phyloP scores from a whole-genome alignment of 345 rosid species.

The Melaleuca quinquenervia region DNA sequence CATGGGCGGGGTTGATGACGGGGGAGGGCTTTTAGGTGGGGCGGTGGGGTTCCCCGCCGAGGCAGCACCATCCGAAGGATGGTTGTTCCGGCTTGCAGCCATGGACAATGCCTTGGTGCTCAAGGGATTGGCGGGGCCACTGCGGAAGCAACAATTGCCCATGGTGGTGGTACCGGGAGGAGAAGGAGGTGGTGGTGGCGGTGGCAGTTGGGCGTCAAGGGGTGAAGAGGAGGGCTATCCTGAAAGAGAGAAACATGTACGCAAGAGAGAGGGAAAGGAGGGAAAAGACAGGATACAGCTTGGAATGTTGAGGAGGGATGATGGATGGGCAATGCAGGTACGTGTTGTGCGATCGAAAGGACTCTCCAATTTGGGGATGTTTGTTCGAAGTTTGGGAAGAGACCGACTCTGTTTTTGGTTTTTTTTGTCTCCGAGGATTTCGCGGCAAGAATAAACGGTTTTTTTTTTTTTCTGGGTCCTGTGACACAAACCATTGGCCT shows the following conservation, averaged over 20 bases:
- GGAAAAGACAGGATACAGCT: background rate
- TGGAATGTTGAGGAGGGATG: background rate
- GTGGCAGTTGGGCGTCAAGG: background rate
- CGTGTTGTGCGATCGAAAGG: background rate
- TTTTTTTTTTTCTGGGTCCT: background rate
- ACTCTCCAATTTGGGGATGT: background rate
- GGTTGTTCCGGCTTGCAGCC: background rate
- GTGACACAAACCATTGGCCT: background rate
- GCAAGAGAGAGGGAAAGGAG: background rate
- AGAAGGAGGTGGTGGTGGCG: background rate
- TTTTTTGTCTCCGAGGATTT: background rate
- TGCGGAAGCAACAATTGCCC: conserved; percentile 79
- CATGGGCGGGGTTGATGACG: background rate
- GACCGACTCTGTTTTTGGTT: background rate
- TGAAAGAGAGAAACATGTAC: background rate
- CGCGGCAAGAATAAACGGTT: conserved; percentile 1
- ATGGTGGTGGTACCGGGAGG: conserved; percentile 7
- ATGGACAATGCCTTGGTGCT: conserved; percentile 4
- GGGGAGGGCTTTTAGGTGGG: conserved; percentile 2
- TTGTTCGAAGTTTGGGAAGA: background rate
- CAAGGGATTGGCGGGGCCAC: conserved; percentile 14
- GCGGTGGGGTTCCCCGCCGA: conserved; percentile 8
- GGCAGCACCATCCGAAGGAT: background rate
- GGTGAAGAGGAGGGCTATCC: background rate
- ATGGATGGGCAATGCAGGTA: background rate